Conservation (phyloP, 1,139 yeast species). For the Geotrichum restrictum region DNA sequence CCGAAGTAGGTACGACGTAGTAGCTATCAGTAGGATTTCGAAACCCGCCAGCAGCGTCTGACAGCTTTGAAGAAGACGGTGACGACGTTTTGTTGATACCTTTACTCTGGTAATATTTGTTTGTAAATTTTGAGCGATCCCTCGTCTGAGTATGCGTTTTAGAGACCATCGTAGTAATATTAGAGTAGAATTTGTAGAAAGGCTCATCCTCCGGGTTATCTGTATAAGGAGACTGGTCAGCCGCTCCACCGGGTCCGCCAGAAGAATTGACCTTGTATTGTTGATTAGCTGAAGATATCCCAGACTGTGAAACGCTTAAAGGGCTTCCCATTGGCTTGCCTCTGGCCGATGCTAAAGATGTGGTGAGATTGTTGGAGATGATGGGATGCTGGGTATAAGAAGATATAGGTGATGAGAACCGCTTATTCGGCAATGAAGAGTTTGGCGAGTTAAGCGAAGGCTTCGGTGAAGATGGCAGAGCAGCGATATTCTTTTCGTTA, state of each 20-base stretch:
- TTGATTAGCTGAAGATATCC: not conserved
- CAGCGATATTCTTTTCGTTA: slow-evolving; percentile 15
- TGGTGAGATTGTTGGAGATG: slow-evolving; percentile 26
- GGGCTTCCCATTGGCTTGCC: slow-evolving; percentile 26
- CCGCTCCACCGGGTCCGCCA: not conserved
- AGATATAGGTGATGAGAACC: slow-evolving; percentile 8
- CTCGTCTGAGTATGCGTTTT: slow-evolving; percentile 24
- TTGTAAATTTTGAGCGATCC: slow-evolving; percentile 22
- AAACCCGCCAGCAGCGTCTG: slow-evolving; percentile 12
- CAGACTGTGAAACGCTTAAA: not conserved
- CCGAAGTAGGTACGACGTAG: slow-evolving; percentile 32
- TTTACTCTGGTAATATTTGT: slow-evolving; percentile 22
- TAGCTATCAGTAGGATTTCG: slow-evolving; percentile 28
- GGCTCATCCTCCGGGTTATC: slow-evolving; percentile 33
- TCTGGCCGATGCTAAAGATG: slow-evolving; percentile 34
- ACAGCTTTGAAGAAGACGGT: slow-evolving; percentile 6
- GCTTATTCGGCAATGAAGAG: not conserved
- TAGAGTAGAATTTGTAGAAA: slow-evolving; percentile 30
- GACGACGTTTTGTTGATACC: slow-evolving; percentile 20
- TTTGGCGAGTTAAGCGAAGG: not conserved
- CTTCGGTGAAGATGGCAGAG: slow-evolving; percentile 14
- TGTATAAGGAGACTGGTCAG: slow-evolving; percentile 3
- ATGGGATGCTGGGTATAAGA: slow-evolving; percentile 18
- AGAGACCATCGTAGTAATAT: slow-evolving; percentile 30
- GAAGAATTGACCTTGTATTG: slow-evolving; percentile 1